Percentiles rank a stretch among this genome's conserved stretches.
phyloP scores from a whole-genome alignment of 805 yeast species.

The Tetrapisispora namnaoensis region DNA sequence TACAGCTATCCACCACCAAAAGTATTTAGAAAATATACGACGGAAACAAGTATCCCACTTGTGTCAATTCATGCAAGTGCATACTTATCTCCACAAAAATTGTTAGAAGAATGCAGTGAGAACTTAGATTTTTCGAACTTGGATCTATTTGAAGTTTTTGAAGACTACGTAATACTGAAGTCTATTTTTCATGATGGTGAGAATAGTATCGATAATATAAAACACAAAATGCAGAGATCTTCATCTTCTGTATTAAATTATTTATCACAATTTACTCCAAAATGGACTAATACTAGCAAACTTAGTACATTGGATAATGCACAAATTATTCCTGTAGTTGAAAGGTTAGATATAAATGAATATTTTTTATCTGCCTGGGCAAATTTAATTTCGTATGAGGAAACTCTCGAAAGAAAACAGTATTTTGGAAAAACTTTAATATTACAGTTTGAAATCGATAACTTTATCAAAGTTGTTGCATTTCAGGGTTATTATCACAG shows the following conservation, averaged over 20 bases:
- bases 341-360: slow-evolving; percentile 67
- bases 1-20: slow-evolving; percentile 61
- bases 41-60: slow-evolving; percentile 45
- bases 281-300: slow-evolving; percentile 30
- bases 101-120: slow-evolving; percentile 47
- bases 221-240: slow-evolving; percentile 58
- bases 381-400: slow-evolving; percentile 64
- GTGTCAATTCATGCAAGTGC: slow-evolving; percentile 43
- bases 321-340: slow-evolving; percentile 31
- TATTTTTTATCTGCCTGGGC: slow-evolving; percentile 89
- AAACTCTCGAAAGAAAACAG: slow-evolving; percentile 50
- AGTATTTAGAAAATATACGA: slow-evolving; percentile 19
- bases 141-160: slow-evolving; percentile 59
- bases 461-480: slow-evolving; percentile 66
- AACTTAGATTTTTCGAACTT: slow-evolving; percentile 61
- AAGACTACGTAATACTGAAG: slow-evolving; percentile 69
- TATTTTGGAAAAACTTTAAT: slow-evolving; percentile 74
- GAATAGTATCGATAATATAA: slow-evolving; percentile 41
- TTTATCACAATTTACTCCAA: slow-evolving; percentile 32
- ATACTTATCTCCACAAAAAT: slow-evolving; percentile 41
- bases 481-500: slow-evolving; percentile 52
- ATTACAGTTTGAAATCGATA: slow-evolving; percentile 63
- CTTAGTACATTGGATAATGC: slow-evolving; percentile 10
- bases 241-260: slow-evolving; percentile 45
- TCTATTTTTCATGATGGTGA: slow-evolving; percentile 48